Evolutionary conservation across 2,329 filamentous ascomycete genomes (phyloP).

Genomic region (Exutisphaerella laricina): DNA sequence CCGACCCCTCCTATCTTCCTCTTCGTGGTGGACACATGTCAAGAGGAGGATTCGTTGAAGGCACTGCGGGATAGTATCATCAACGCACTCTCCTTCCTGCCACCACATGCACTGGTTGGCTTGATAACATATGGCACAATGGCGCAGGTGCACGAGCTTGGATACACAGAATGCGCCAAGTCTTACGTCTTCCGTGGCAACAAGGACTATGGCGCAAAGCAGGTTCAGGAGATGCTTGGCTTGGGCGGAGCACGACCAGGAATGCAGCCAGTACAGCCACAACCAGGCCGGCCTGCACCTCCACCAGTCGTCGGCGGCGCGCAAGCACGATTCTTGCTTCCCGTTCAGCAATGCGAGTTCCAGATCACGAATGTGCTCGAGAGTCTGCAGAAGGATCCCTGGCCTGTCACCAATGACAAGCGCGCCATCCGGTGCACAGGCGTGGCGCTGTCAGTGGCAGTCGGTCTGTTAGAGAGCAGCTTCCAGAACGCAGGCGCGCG

Average conservation of each 20-base stretch:
- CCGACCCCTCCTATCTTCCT: slow-evolving; percentile 81
- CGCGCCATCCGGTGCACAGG: slow-evolving; percentile 88
- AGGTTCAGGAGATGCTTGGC: slow-evolving; percentile 99
- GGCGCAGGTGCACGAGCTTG: slow-evolving; percentile 96
- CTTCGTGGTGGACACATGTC: slow-evolving; percentile 82
- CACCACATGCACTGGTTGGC: slow-evolving; percentile 74
- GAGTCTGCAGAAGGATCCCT: slow-evolving; percentile 92
- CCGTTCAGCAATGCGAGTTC: slow-evolving; percentile 93
- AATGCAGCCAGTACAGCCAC: slow-evolving; percentile 50
- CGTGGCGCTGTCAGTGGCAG: slow-evolving; percentile 90
- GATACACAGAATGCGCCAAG: slow-evolving; percentile 96
- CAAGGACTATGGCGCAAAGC: slow-evolving; percentile 97
- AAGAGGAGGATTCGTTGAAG: slow-evolving; percentile 78
- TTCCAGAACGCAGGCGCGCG: slow-evolving; percentile 94
- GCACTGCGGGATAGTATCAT: slow-evolving; percentile 81
- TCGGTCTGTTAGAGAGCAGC: slow-evolving; percentile 85
- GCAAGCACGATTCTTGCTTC: slow-evolving; percentile 83
- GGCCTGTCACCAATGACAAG: slow-evolving; percentile 92
- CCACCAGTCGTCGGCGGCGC: slow-evolving; percentile 67
- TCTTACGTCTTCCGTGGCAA: slow-evolving; percentile 97
- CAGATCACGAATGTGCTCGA: slow-evolving; percentile 95
- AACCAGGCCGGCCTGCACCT: slow-evolving; percentile 65
- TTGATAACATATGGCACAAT: slow-evolving; percentile 89
- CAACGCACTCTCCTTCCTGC: slow-evolving; percentile 76
- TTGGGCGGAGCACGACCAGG: slow-evolving; percentile 66